Evolutionary conservation across 768 basidiomycete species (phyloP), one percentile per base, ranked within the genome.

Genomic region (Piloderma croceum): DNA sequence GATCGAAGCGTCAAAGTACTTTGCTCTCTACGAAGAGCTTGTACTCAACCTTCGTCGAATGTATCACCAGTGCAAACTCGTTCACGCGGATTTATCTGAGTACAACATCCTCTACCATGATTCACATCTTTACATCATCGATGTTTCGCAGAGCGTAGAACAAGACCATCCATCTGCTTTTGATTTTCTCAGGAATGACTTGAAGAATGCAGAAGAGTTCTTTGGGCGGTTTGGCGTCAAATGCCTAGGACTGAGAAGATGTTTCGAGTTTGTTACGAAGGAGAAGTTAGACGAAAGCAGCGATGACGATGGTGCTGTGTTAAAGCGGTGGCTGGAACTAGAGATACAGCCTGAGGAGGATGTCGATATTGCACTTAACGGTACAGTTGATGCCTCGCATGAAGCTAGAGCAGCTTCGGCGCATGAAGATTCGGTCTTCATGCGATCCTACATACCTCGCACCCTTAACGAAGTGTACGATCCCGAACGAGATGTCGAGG

Each of bases 121-220:
- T 35, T 71, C 64, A 1, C 89, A 90, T 53, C 73, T 96, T 13
- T 91, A 78, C 62, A 83, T 98, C 52, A 98, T 99, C 64, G 96
- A 99, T 60, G 96, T 99, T 43, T 96, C 93, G 1, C 96, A 99
- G 59, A 93, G 90, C 47, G 93, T 99, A 24, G 96, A 99, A 53
- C 93, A 97, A 56, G 94, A 98, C 61, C 96, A 99, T 52, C 96
- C 94, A 0, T 73, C 84, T 21, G 90, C 96, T 0, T 97, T 92
- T 58, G 94, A 99, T 61, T 99, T 99, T 64, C 73, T 99, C 25
- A 82, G 93, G 20, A 81, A 74, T 33, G 96, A 99, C 61, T 76
- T 99, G 36, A 81, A 80, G 51, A 98, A 99, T 58, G 71, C 92
- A 31, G 91, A 96, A 44, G 93, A 92, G 24, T 99, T 87, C 61